Base-by-base conservation (phyloP, 1,284 basidiomycete species). In the Stygiomarasmius scandens region DNA sequence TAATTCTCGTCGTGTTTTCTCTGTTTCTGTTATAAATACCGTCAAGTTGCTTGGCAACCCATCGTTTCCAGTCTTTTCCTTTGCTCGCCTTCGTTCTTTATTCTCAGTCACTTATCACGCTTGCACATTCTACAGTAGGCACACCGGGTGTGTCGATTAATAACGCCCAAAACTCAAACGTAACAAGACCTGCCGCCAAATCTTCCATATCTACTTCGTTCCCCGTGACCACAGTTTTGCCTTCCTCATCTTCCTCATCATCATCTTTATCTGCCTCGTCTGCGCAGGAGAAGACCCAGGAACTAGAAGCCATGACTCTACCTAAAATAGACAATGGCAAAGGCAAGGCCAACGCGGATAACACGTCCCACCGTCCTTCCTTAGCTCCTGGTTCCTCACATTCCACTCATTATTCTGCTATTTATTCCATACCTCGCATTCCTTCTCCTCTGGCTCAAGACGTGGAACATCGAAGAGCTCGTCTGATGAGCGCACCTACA, bases 301-400 rank as follows among this genome's bases (percentile, higher is more conserved):
- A 19, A 9, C 38, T 19, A 41, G 38, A 41, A 41, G 38, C 38
- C 16, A 41, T 41, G 38, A 9, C 43, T 25, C 20, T 14, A 16
- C 23, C 44, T 22, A 14, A 23, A 20, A 27, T 27, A 27, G 43
- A 45, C 11, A 53, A 48, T 8, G 45, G 24, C 12, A 73, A 41
- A 41, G 38, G 38, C 38, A 41, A 41, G n/a, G 38, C 38, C 5
- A 19, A 41, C 23, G n/a, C 53, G 16, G 25, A 8, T 20, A 43
- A 9, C 12, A 49, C 36, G 3, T 20, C 22, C 38, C 5, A 12
- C n/a, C 25, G 14, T 3, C 48, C 10, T 9, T 20, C 34, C 43
- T 47, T 34, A 16, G n/a, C 54, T 36, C 36, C 19, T 5, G 22
- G n/a, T 25, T n/a, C 12, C 11, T 25, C 46, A 41, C 38, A 41